phyloP scores from a whole-genome alignment of 2,329 filamentous ascomycete species.

The Drechslerella stenobrocha region DNA sequence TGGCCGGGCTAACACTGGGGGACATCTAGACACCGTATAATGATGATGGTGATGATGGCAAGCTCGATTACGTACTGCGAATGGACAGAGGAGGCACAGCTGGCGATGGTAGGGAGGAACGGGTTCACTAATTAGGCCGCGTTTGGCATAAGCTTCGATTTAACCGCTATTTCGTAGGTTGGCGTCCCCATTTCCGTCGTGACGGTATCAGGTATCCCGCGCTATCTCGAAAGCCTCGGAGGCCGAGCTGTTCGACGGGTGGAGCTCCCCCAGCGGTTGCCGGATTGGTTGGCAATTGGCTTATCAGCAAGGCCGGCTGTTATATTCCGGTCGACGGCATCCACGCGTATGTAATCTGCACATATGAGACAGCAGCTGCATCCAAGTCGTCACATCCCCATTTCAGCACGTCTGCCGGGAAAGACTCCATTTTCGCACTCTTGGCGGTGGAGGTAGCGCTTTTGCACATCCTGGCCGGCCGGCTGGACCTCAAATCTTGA shows the following conservation, averaged over 20 bases:
- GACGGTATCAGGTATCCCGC: neutral
- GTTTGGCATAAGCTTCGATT: neutral
- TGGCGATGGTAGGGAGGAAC: too few relatives aligned
- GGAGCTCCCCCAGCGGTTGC: constrained; percentile 42
- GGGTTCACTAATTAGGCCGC: constrained; percentile 1
- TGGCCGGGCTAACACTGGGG: neutral
- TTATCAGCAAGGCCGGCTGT: constrained; percentile 12
- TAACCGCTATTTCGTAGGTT: constrained; percentile 1
- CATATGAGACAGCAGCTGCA: neutral
- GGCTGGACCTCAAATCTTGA: constrained; percentile 33
- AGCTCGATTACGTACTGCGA: too few relatives aligned
- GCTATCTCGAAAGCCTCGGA: constrained; percentile 9
- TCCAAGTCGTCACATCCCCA: constrained; percentile 18
- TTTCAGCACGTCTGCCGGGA: constrained; percentile 14
- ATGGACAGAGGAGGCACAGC: too few relatives aligned
- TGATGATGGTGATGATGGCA: too few relatives aligned
- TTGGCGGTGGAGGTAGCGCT: constrained; percentile 20
- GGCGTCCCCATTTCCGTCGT: too few relatives aligned
- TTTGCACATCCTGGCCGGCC: constrained; percentile 18
- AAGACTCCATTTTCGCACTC: constrained; percentile 22
- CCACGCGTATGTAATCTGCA: constrained; percentile 14
- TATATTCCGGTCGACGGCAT: constrained; percentile 27
- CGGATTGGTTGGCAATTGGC: constrained; percentile 26
- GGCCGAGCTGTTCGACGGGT: constrained; percentile 27
- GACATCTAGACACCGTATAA: too few relatives aligned